Percentiles rank a stretch among this genome's conserved stretches.
These are phyloP conservation scores for Antitrichia curtipendula DNA, from an alignment of 225 moss, liverwort and hornwort genomes.

Conservation along the genomic window DNA sequence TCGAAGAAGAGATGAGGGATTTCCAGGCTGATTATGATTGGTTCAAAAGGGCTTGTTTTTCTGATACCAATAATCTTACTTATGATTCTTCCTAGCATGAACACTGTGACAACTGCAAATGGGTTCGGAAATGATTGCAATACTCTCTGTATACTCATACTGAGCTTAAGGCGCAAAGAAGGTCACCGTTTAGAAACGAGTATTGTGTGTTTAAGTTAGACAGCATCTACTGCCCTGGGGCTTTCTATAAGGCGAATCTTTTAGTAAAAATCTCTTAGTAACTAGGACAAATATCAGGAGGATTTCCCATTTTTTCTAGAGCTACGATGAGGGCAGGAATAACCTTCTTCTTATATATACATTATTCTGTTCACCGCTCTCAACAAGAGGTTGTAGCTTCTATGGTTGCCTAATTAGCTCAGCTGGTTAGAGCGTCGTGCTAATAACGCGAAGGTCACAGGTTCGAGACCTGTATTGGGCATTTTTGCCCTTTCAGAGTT, in stretches of 20 bases:
- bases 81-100: background rate
- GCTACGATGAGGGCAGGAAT: rapidly evolving
- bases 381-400: rapidly evolving
- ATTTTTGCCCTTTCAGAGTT: background rate
- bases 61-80: background rate
- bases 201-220: background rate
- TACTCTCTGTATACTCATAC: background rate
- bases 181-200: background rate
- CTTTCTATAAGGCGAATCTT: too few relatives aligned
- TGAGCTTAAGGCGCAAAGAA: background rate
- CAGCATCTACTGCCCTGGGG: background rate
- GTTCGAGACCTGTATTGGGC: constrained; percentile 24
- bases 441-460: constrained; percentile 27
- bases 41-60: background rate
- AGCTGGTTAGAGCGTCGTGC: constrained; percentile 27
- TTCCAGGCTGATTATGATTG: background rate
- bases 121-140: background rate
- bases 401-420: background rate
- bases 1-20: background rate
- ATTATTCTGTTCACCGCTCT: rapidly evolving
- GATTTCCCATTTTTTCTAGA: rapidly evolving
- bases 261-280: too few relatives aligned
- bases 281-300: background rate
- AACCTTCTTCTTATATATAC: background rate
- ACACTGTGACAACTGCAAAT: background rate